Conservation (phyloP, 177 flowering plant genomes). For the Tripterygium wilfordii region DNA sequence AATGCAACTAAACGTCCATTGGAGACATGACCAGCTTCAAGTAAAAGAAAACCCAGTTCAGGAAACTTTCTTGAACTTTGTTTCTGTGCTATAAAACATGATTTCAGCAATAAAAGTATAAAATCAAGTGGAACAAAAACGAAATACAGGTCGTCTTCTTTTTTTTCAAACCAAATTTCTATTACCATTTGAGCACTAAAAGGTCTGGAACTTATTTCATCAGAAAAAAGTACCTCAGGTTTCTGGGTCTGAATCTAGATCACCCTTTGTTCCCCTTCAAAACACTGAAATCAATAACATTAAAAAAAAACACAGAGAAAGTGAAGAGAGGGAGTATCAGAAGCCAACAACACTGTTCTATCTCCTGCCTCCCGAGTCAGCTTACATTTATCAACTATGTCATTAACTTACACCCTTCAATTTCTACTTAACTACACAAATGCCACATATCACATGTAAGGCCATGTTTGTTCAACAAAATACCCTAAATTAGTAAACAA, state of each 20-base stretch:
- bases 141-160: no score
- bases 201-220: no score
- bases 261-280: not conserved
- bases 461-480: not conserved
- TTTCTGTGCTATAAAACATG: not conserved
- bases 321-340: not conserved
- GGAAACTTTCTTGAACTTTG: slow-evolving; percentile 6
- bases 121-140: no score
- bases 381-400: not conserved
- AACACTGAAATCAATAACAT: slow-evolving; percentile 6
- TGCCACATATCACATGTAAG: slow-evolving; percentile 3
- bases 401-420: not conserved
- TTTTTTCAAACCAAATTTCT: no score
- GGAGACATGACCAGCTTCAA: no score
- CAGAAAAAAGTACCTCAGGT: slow-evolving; percentile 6
- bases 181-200: no score
- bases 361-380: no score
- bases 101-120: not conserved
- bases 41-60: not conserved
- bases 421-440: not conserved
- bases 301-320: not conserved
- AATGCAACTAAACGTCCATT: no score
- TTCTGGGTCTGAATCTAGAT: not conserved
- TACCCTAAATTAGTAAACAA: no score
- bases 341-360: slow-evolving; percentile 1